phyloP scores from a whole-genome alignment of 1,284 basidiomycete species.

The Rhodotorula mucilaginosa region DNA sequence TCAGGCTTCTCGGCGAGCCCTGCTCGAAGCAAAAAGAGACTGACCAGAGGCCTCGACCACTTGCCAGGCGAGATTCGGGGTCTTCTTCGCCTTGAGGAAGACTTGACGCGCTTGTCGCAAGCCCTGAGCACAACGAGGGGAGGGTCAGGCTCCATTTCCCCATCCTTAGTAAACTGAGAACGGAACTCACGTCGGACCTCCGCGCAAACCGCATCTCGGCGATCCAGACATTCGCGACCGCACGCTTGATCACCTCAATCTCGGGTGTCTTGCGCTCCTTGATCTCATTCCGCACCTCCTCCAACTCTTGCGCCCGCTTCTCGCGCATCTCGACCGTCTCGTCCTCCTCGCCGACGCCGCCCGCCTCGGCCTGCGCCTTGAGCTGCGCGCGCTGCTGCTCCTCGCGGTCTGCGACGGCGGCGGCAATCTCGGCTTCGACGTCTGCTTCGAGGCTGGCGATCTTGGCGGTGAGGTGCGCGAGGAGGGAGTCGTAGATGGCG shows the following conservation, averaged over 20 bases:
- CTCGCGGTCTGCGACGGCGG: constrained; percentile 48
- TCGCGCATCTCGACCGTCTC: constrained; percentile 46
- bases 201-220: constrained; percentile 92
- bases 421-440: constrained; percentile 54
- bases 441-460: constrained; percentile 66
- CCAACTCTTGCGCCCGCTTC: constrained; percentile 55
- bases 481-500: constrained; percentile 61
- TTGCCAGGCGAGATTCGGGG: constrained; percentile 83
- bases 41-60: constrained; percentile 86
- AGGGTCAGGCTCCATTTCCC: neutral
- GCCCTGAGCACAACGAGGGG: constrained; percentile 51
- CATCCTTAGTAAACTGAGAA: constrained; percentile 6
- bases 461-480: constrained; percentile 66
- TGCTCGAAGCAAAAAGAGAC: constrained; percentile 39
- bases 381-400: constrained; percentile 43
- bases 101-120: constrained; percentile 72
- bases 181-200: constrained; percentile 62
- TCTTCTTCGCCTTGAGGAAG: constrained; percentile 81
- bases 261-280: constrained; percentile 49
- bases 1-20: neutral
- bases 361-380: constrained; percentile 1
- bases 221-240: constrained; percentile 59
- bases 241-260: constrained; percentile 54
- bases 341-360: constrained; percentile 48
- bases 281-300: constrained; percentile 48